phyloP scores from a whole-genome alignment of 306 rosid species.

The Casuarina equisetifolia region DNA sequence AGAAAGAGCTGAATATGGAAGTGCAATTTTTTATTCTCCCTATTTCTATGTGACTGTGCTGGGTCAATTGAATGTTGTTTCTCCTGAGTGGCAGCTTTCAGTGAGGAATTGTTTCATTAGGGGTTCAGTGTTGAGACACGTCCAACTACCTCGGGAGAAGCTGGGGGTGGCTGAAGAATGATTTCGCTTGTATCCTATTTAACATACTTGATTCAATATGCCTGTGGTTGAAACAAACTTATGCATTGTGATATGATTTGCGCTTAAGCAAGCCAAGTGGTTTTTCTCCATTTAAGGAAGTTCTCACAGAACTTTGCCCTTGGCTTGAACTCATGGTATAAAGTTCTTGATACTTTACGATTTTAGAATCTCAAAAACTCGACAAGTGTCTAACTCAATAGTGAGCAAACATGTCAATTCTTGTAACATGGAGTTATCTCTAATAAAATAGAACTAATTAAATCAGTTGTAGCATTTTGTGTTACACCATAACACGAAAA shows the following conservation, averaged over 20 bases:
- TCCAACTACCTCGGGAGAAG: conserved; percentile 96
- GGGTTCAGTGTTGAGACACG: conserved; percentile 97
- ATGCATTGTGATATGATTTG: conserved; percentile 5
- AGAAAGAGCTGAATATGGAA: neutral
- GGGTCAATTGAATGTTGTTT: conserved; percentile 14
- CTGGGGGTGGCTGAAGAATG: conserved; percentile 71
- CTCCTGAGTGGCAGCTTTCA: conserved; percentile 65
- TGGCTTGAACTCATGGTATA: neutral
- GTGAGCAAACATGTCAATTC: no score
- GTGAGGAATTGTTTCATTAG: conserved; percentile 98
- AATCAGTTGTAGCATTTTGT: no score
- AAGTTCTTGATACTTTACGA: neutral
- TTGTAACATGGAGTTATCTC: no score
- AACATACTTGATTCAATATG: neutral
- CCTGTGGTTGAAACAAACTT: conserved; percentile 11
- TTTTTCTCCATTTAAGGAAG: neutral
- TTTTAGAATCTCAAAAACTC: neutral
- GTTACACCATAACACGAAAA: no score
- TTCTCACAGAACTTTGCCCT: neutral
- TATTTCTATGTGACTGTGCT: neutral
- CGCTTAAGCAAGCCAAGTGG: neutral
- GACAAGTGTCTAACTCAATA: no score
- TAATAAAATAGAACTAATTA: no score
- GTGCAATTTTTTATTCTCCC: neutral
- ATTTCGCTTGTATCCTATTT: neutral